Conservation (phyloP, 140 eudicot species). For the Bidens hawaiensis region DNA sequence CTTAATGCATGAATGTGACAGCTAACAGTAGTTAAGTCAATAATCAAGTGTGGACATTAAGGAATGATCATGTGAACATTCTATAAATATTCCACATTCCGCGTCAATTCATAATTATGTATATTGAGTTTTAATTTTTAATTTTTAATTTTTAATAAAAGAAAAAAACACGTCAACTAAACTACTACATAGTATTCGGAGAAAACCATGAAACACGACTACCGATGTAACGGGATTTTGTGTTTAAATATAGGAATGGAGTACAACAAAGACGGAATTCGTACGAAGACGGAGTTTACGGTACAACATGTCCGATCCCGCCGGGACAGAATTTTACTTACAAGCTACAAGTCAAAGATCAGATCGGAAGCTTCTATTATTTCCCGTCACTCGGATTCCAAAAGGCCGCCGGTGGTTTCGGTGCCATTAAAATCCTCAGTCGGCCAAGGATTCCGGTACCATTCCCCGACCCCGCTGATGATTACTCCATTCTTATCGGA, state of each 20-base stretch:
- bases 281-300: conserved; percentile 79
- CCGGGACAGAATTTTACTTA: conserved; percentile 79
- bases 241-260: conserved; percentile 55
- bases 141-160: neutral
- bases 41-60: conserved; percentile 17
- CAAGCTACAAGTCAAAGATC: conserved; percentile 81
- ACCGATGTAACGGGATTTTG: neutral
- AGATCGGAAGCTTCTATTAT: conserved; percentile 84
- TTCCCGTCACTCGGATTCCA: conserved; percentile 82
- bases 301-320: conserved; percentile 94
- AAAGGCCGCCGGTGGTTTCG: conserved; percentile 94
- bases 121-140: neutral
- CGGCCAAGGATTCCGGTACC: conserved; percentile 80
- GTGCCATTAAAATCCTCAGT: conserved; percentile 71
- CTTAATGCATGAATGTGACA: neutral
- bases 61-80: conserved; percentile 16
- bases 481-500: conserved; percentile 75
- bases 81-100: conserved; percentile 17
- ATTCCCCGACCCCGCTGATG: conserved; percentile 64
- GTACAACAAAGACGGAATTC: conserved; percentile 85
- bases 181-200: neutral
- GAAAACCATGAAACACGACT: neutral
- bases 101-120: conserved; percentile 24
- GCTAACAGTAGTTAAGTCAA: neutral
- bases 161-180: neutral